phyloP scores from a whole-genome alignment of 106 monocot species.

The Vanilla planifolia region DNA sequence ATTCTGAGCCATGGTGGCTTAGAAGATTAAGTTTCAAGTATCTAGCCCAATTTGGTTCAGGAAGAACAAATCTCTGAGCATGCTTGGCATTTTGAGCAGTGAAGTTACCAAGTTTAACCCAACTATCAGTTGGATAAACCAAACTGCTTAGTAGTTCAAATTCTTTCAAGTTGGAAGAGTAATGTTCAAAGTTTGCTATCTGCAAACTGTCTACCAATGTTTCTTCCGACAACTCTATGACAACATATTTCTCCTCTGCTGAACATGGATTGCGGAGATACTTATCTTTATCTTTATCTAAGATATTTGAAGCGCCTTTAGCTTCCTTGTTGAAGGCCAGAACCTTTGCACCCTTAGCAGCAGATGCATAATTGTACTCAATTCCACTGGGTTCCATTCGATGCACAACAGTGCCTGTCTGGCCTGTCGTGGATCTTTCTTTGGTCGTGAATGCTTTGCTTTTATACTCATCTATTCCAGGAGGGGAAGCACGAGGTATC shows the following conservation, averaged over 20 bases:
- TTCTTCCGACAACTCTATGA: conserved; percentile 82
- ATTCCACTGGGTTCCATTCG: conserved; percentile 64
- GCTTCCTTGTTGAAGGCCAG: conserved; percentile 74
- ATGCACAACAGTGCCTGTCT: conserved; percentile 40
- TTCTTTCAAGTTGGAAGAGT: conserved; percentile 79
- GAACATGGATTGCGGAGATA: conserved; percentile 86
- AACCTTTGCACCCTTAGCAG: conserved; percentile 69
- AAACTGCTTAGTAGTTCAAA: conserved; percentile 66
- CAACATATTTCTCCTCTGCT: conserved; percentile 60
- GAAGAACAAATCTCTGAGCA: conserved; percentile 54
- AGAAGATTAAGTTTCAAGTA: conserved; percentile 64
- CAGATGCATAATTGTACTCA: conserved; percentile 84
- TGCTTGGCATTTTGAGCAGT: conserved; percentile 65
- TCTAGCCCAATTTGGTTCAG: conserved; percentile 72
- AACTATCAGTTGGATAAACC: conserved; percentile 72
- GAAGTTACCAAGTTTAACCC: conserved; percentile 63
- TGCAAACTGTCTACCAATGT: conserved; percentile 64
- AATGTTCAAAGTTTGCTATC: conserved; percentile 82
- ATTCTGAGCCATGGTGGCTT: conserved; percentile 77
- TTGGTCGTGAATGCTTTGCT: conserved; percentile 41
- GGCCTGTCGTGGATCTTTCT: conserved; percentile 26
- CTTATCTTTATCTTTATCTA: conserved; percentile 84
- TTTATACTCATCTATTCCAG: conserved; percentile 73
- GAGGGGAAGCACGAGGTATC: conserved; percentile 45
- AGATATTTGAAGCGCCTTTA: conserved; percentile 71